Base-by-base conservation (phyloP, 352 stramenopile genomes). In the Stramenopiles sp. region DNA sequence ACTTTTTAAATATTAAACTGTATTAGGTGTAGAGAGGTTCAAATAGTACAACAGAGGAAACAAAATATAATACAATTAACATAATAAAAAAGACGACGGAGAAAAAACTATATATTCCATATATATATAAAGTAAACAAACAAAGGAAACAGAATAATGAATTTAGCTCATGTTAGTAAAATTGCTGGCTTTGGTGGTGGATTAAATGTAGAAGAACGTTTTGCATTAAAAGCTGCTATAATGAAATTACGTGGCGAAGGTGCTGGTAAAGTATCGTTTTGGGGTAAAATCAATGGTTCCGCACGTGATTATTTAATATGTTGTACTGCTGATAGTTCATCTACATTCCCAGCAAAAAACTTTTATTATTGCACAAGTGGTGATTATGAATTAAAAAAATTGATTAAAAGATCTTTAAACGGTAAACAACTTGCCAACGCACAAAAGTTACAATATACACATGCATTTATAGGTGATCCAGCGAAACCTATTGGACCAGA, bases 251-350 rank as follows among this genome's bases (percentile, higher is more conserved):
- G 74, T 13, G 82, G 83, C 65, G 83, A 85, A 43, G 77, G 69
- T 20, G 69, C 86, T 30, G 79, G 73, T 20, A 82, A 80, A 23
- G 38, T 86, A 27, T 27, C 77, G 0, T 85, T 86, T 31, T 86
- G 84, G 84, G 84, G 84, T 31, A 86, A 85, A 63, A 73, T 86
- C 13, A 43, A 79, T 13, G 84, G 81, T 0, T 78, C 80, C 32
- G 81, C 83, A 32, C 78, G 79, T 30, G 84, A 86, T 33, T 86
- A 86, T 78, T 76, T 86, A 6, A 63, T 86, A 32, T 83, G 79
- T 33, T 85, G 80, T 65, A 63, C 38, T 0, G 63, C 80, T 63
- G 83, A 81, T n/a, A 83, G 85, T 69, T 81, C 83, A 13, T 80
- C 6, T 43, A 4, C 13, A 7, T 1, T 80, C 1, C 6, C 30